A percentile compares a stretch with the other conserved stretches of the same genome.
Evolutionary conservation across 768 basidiomycete genomes (phyloP).

Genomic region (Coprinopsis cinerea): DNA sequence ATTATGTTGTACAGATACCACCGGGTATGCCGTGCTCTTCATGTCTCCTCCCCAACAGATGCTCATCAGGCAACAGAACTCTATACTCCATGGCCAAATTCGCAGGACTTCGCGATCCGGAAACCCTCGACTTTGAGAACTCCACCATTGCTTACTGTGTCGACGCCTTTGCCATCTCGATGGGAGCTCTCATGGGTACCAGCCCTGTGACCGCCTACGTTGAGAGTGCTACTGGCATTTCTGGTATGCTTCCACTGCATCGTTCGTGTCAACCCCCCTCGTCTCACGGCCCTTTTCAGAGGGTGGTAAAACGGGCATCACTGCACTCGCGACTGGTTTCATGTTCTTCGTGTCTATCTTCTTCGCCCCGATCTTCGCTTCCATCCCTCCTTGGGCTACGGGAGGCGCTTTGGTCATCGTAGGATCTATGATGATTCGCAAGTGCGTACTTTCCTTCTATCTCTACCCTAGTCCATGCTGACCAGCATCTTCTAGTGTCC

Average conservation of each 20-base stretch:
- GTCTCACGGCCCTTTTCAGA: constrained; percentile 32
- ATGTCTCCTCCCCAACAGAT: not conserved
- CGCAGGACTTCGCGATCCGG: constrained; percentile 78
- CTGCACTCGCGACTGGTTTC: constrained; percentile 65
- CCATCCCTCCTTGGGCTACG: constrained; percentile 83
- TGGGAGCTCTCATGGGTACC: constrained; percentile 75
- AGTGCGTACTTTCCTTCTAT: constrained; percentile 35
- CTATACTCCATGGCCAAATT: constrained; percentile 90
- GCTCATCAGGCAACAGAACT: constrained; percentile 39
- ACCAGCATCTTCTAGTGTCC: constrained; percentile 38
- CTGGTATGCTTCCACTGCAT: constrained; percentile 36
- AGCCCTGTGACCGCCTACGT: constrained; percentile 81
- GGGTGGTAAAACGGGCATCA: constrained; percentile 85
- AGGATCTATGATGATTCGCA: constrained; percentile 86
- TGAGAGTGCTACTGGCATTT: constrained; percentile 78
- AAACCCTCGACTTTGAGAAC: constrained; percentile 82
- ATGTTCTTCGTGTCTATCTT: constrained; percentile 82
- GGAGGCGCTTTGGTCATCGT: constrained; percentile 82
- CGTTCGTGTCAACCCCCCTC: not conserved
- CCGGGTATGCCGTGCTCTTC: constrained; percentile 31
- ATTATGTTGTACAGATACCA: constrained; percentile 37
- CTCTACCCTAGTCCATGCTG: not conserved
- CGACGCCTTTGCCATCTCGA: constrained; percentile 75
- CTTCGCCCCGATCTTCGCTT: constrained; percentile 86
- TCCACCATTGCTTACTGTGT: constrained; percentile 79